A percentile compares a stretch with the other conserved stretches of the same genome.
Conservation (phyloP, 352 stramenopile genomes). For the Phytopythium oedochilum region DNA sequence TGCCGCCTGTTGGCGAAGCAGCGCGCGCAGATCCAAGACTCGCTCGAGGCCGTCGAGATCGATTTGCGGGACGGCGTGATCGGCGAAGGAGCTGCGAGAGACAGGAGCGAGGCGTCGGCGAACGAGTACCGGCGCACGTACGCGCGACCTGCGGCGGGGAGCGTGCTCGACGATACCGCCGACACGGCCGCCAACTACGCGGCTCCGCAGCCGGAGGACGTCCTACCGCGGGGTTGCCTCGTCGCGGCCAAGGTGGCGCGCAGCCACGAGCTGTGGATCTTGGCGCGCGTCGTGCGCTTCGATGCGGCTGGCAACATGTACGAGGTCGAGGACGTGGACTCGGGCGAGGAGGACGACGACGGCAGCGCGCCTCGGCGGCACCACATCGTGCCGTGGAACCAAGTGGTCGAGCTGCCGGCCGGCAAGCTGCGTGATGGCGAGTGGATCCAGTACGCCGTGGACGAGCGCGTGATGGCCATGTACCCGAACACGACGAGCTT, state of each 20-base stretch:
- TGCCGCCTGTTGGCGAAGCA: conserved; percentile 58
- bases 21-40: conserved; percentile 37
- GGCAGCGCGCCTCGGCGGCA: conserved; percentile 32
- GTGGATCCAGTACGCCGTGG: conserved; percentile 86
- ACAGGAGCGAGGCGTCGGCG: conserved; percentile 9
- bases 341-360: conserved; percentile 79
- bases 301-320: conserved; percentile 90
- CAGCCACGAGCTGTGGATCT: conserved; percentile 89
- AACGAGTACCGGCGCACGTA: conserved; percentile 33
- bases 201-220: conserved; percentile 25
- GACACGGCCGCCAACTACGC: conserved; percentile 11
- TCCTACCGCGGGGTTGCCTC: conserved; percentile 44
- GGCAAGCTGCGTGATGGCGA: conserved; percentile 44
- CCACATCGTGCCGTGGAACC: conserved; percentile 67
- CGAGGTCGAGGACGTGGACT: conserved; percentile 94
- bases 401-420: conserved; percentile 89
- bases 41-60: conserved; percentile 48
- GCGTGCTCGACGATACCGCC: background rate
- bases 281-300: conserved; percentile 89
- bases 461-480: conserved; percentile 95
- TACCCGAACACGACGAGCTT: conserved; percentile 98
- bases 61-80: conserved; percentile 41
- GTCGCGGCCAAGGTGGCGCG: conserved; percentile 73
- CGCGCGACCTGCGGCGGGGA: conserved; percentile 16
- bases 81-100: conserved; percentile 5